These are phyloP conservation scores for Psilocybe sp. DNA, from an alignment of 768 basidiomycete genomes.

Conservation along the genomic window DNA sequence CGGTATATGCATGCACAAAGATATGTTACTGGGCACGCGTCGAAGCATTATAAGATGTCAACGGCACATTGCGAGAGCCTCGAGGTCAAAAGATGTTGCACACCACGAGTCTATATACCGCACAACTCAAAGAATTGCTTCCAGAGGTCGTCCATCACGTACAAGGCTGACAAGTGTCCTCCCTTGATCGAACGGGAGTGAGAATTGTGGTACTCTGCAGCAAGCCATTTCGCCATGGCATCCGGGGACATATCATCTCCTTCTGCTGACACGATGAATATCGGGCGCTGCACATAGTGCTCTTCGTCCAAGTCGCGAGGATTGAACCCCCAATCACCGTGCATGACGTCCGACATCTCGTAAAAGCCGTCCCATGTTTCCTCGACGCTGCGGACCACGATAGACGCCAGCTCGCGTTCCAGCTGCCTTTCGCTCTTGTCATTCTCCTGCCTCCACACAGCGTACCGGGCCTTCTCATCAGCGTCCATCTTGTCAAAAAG, in stretches of 20 bases:
- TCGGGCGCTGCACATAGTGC: constrained; percentile 36
- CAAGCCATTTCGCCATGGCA: constrained; percentile 48
- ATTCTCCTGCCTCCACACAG: constrained; percentile 37
- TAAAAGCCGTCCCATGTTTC: constrained; percentile 52
- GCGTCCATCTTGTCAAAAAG: constrained; percentile 34
- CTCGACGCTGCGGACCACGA: constrained; percentile 44
- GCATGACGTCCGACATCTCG: constrained; percentile 36
- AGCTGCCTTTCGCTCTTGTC: constrained; percentile 41
- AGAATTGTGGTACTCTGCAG: constrained; percentile 42
- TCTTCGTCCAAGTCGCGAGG: constrained; percentile 41
- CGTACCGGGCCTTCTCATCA: constrained; percentile 37
- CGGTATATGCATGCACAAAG: too few relatives aligned
- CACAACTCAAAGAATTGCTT: constrained; percentile 27
- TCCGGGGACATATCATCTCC: constrained; percentile 40
- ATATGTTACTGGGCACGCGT: too few relatives aligned
- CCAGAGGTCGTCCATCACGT: constrained; percentile 46
- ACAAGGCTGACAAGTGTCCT: constrained; percentile 46
- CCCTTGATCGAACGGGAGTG: constrained; percentile 39
- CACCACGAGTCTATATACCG: neutral
- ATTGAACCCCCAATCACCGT: constrained; percentile 51
- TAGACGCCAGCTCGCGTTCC: constrained; percentile 37
- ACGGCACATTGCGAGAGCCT: too few relatives aligned
- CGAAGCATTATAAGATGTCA: too few relatives aligned
- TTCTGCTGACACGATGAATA: constrained; percentile 42
- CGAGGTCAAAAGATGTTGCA: too few relatives aligned